Evolutionary conservation across 2,329 filamentous ascomycete species (phyloP), one percentile per base, ranked within the genome.

Genomic region (Cryphonectria naterciae): DNA sequence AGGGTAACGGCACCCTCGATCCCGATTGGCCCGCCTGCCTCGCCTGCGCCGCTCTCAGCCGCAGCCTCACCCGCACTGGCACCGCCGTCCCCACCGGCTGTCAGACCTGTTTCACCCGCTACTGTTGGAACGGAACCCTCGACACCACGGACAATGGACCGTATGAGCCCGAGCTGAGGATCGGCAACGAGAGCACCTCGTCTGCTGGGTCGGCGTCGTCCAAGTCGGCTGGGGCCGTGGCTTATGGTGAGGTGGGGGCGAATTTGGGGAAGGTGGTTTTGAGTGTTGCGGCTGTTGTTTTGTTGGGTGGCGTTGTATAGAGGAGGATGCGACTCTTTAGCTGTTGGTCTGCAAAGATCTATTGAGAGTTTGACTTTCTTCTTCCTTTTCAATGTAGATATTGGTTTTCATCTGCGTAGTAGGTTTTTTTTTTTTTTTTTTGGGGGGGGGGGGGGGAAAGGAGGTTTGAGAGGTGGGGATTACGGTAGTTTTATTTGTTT

Each of bases 111-210:
- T 98, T 98, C 80, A 75, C 84, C 17, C 81, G 84, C 28, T 98
- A 98, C 83, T 99, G 96, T 87, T 99, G 96, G 96, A 88, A 98
- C 79, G 96, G 96, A n/a, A 93, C 88, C 1, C 58, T 77, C 25
- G 78, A 78, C 67, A 71, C 70, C 10, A 35, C n/a, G 60, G 70
- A 75, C 68, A 49, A 62, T 10, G 74, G 74, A 37, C 65, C 58
- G 41, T 83, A 82, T 67, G 69, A 77, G 72, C 81, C 81, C 1
- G 67, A 49, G 7, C 77, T 79, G 56, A 77, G 78, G 71, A 75
- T 80, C 56, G 75, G 71, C 28, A 73, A 75, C 28, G 74, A 68
- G 54, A 72, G 68, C 13, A 72, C 69, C 43, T 35, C 54, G 4
- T 28, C 68, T 11, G 73, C 19, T 17, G 65, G 63, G 46, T 28